phyloP scores from a whole-genome alignment of 352 stramenopile species.

The Phytophthora aleatoria region DNA sequence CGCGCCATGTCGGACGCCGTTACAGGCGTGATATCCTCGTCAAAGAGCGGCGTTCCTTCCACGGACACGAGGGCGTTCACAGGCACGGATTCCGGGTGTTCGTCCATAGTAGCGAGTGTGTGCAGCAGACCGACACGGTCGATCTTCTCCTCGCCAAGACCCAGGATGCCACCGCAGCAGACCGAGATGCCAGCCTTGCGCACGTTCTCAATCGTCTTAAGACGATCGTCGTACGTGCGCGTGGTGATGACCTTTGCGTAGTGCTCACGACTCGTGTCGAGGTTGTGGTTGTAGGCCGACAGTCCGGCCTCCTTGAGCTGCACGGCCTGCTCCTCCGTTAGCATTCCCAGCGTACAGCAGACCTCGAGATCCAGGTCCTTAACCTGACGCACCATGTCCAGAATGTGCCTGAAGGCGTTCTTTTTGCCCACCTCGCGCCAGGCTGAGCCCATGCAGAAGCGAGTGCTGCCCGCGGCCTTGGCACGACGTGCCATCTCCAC shows the following conservation, averaged over 20 bases:
- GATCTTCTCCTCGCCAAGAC: constrained; percentile 94
- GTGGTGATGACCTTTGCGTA: constrained; percentile 98
- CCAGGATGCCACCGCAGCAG: constrained; percentile 97
- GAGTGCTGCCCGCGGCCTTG: constrained; percentile 96
- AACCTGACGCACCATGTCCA: constrained; percentile 96
- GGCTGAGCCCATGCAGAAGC: constrained; percentile 98
- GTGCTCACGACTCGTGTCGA: constrained; percentile 97
- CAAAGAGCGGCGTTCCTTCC: constrained; percentile 94
- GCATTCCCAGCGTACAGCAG: constrained; percentile 97
- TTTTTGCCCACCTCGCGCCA: constrained; percentile 98
- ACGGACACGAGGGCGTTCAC: constrained; percentile 97
- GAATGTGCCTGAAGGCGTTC: constrained; percentile 97
- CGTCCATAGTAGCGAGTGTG: constrained; percentile 94
- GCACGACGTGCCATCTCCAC: constrained; percentile 93
- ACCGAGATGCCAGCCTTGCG: constrained; percentile 97
- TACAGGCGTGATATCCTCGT: constrained; percentile 86
- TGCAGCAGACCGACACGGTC: constrained; percentile 96
- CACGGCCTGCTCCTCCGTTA: constrained; percentile 94
- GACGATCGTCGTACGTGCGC: constrained; percentile 96
- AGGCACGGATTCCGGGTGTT: constrained; percentile 96
- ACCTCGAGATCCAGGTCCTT: constrained; percentile 93
- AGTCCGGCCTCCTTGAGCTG: constrained; percentile 98
- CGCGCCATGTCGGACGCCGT: constrained; percentile 97
- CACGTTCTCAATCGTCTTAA: constrained; percentile 97
- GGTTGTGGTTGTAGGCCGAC: constrained; percentile 98